phyloP scores from a whole-genome alignment of 208 protist genomes.

The Crithidia expoeki region DNA sequence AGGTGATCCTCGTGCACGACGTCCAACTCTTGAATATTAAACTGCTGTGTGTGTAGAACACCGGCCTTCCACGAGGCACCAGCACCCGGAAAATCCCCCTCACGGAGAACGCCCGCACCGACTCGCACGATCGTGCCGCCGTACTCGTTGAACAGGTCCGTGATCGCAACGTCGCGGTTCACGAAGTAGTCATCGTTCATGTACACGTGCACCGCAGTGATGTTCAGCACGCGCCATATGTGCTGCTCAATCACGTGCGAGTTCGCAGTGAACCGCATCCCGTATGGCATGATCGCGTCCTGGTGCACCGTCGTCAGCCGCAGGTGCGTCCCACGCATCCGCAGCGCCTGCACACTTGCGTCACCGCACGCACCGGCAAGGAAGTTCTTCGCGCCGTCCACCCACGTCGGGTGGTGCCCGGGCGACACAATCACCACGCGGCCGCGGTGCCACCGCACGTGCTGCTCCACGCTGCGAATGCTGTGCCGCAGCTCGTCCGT shows the following conservation, averaged over 20 bases:
- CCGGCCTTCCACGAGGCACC: constrained; percentile 29
- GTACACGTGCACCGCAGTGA: constrained; percentile 61
- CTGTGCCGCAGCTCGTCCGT: constrained; percentile 95
- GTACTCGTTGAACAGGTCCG: constrained; percentile 63
- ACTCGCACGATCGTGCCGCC: constrained; percentile 62
- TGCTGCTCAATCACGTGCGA: constrained; percentile 60
- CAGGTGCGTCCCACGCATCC: constrained; percentile 40
- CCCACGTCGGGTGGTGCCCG: constrained; percentile 92
- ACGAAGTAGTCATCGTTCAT: constrained; percentile 85
- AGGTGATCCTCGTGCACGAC: constrained; percentile 29
- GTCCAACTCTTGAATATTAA: constrained; percentile 46
- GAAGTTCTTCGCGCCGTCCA: constrained; percentile 76
- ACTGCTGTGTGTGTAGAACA: constrained; percentile 40
- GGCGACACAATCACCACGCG: constrained; percentile 95
- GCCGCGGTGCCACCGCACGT: constrained; percentile 91
- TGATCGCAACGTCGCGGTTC: constrained; percentile 57
- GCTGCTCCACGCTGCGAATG: constrained; percentile 92
- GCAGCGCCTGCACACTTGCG: constrained; percentile 27
- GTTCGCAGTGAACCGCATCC: constrained; percentile 50
- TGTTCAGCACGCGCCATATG: constrained; percentile 59
- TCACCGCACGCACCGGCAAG: constrained; percentile 38
- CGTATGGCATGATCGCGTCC: constrained; percentile 53
- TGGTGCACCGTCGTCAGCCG: constrained; percentile 74
- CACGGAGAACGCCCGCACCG: constrained; percentile 18
- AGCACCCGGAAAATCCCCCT: constrained; percentile 5